Conservation (phyloP, 2,329 filamentous ascomycete genomes). For the Colletotrichum brevisporum region DNA sequence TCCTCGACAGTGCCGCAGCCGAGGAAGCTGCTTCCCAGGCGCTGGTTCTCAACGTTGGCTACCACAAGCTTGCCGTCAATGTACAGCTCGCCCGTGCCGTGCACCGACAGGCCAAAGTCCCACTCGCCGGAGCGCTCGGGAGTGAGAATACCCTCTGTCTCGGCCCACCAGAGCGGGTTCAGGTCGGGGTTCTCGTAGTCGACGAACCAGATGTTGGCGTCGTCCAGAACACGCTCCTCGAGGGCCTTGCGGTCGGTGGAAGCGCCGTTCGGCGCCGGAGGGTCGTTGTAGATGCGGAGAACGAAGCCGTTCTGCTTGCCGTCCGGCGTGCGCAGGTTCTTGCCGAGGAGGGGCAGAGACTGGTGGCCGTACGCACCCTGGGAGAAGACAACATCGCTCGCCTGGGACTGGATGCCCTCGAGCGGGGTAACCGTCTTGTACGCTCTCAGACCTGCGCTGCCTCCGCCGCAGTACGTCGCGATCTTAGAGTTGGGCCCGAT, state of each 20-base stretch:
- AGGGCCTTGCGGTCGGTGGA: conserved; percentile 32
- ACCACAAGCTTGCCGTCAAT: conserved; percentile 51
- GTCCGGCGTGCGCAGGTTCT: conserved; percentile 43
- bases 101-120: conserved; percentile 53
- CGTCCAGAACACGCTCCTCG: conserved; percentile 43
- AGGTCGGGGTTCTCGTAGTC: conserved; percentile 46
- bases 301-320: conserved; percentile 43
- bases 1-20: conserved; percentile 52
- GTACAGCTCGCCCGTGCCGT: conserved; percentile 52
- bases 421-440: conserved; percentile 50
- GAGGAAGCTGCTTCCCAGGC: conserved; percentile 55
- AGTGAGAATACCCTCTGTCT: conserved; percentile 44
- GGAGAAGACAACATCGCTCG: conserved; percentile 43
- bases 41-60: conserved; percentile 50
- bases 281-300: conserved; percentile 47
- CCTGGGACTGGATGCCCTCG: conserved; percentile 47
- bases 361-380: conserved; percentile 50
- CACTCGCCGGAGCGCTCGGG: conserved; percentile 43
- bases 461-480: conserved; percentile 50
- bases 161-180: conserved; percentile 44
- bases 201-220: conserved; percentile 46
- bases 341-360: conserved; percentile 50
- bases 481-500: conserved; percentile 68
- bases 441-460: conserved; percentile 49
- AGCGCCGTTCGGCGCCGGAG: conserved; percentile 5